Evolutionary conservation across 176 grass and related monocot species (phyloP), one percentile per base, ranked within the genome.

Genomic region (Oryza meyeriana): DNA sequence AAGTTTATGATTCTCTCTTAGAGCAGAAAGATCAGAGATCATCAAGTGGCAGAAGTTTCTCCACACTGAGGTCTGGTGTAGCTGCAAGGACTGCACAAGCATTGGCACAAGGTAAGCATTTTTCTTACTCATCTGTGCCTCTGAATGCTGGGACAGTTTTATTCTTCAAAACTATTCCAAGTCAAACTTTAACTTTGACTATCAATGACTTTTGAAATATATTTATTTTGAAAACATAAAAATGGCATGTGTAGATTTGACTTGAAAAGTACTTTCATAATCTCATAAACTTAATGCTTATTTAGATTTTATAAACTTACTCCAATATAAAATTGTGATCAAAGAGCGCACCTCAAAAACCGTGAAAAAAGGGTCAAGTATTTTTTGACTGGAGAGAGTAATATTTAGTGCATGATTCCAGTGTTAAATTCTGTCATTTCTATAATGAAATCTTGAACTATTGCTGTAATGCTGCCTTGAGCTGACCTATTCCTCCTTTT

Each of bases 11-110:
- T 90, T 83, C 20, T 81, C 61, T 80, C 76, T 68, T 88, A 84
- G 83, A 90, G 29, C 91, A 94, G 91, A 90, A 88, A 57, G 76
- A 68, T 70, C 81, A 83, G 79, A 88, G 55, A 83, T 33, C 75
- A 85, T 25, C 70, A 78, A 27, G 33, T 50, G 78, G 47, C 55
- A 78, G 57, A 69, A 82, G 82, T 87, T 86, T 66, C 42, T 57
- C 61, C 38, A 47, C 72, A 20, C 14, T 67, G 48, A 72, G 87
- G 35, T 81, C 66, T 68, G 76, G 77, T 62, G 42, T 36, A 66
- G 76, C 55, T 42, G 35, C 59, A 79, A 90, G 75, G 70, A 83
- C 50, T 67, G 26, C 41, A 79, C 91, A 80, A 68, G 64, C 71
- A 61, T 66, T 80, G 44, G 35, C 12, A 6, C 80, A 75, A 86